phyloP scores from a whole-genome alignment of 2,329 filamentous ascomycete genomes.

The Xylariaceae sp. region DNA sequence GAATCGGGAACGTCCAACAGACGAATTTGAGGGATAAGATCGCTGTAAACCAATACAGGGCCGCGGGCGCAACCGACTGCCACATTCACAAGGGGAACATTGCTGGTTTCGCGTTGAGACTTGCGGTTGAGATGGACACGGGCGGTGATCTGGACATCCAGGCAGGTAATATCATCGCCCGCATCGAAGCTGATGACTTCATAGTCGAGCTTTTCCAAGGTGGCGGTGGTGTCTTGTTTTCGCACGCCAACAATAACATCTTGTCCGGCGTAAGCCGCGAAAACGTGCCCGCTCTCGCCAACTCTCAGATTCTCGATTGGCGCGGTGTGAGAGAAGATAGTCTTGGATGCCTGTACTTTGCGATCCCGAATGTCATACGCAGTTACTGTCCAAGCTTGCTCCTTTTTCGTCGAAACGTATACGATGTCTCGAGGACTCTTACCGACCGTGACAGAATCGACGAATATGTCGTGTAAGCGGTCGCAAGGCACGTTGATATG shows the following conservation, averaged over 20 bases:
- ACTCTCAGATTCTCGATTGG: conserved; percentile 45
- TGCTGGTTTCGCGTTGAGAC: conserved; percentile 27
- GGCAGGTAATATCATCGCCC: conserved; percentile 59
- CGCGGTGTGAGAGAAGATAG: conserved; percentile 34
- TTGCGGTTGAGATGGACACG: conserved; percentile 33
- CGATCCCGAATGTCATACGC: conserved; percentile 40
- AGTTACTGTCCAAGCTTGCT: conserved; percentile 38
- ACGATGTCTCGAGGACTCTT: conserved; percentile 40
- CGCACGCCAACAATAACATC: conserved; percentile 57
- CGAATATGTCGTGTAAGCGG: conserved; percentile 43
- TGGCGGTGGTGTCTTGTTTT: conserved; percentile 27
- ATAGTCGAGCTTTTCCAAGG: conserved; percentile 44
- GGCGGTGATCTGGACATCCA: conserved; percentile 53
- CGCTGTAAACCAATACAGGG: conserved; percentile 74
- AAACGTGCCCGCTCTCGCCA: conserved; percentile 50
- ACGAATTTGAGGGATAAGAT: conserved; percentile 59
- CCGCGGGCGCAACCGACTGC: conserved; percentile 73
- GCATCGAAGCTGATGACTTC: conserved; percentile 55
- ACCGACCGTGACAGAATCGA: conserved; percentile 37
- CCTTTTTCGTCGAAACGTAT: conserved; percentile 42
- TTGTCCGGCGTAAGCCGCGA: conserved; percentile 51
- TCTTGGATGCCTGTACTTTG: conserved; percentile 31
- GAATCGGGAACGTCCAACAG: conserved; percentile 35
- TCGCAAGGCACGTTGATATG: conserved; percentile 41
- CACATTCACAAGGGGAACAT: conserved; percentile 56